phyloP scores from a whole-genome alignment of 2,329 filamentous ascomycete species.

The Penicillium sp. region DNA sequence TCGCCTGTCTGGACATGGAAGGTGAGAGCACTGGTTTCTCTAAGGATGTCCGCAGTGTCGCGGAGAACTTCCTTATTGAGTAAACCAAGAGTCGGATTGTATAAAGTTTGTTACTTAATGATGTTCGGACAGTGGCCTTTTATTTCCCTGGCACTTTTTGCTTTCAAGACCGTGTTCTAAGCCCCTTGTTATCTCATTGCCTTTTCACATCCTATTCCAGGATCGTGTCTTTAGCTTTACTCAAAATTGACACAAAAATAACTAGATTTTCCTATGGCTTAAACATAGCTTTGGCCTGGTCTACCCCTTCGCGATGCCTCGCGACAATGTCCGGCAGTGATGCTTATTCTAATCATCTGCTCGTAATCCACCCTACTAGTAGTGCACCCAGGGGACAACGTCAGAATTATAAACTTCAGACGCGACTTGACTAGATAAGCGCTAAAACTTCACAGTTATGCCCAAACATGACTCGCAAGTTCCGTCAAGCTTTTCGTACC shows the following conservation, averaged over 20 bases:
- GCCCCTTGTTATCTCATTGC: slow-evolving; percentile 17
- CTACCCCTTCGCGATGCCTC: not conserved
- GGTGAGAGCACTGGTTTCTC: slow-evolving; percentile 50
- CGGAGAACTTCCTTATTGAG: slow-evolving; percentile 52
- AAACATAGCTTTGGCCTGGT: not conserved
- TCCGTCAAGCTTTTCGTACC: slow-evolving; percentile 24
- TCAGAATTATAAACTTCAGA: slow-evolving; percentile 26
- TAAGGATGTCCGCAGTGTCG: slow-evolving; percentile 50
- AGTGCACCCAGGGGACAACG: too few relatives aligned
- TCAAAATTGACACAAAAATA: slow-evolving; percentile 22
- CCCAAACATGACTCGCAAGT: slow-evolving; percentile 3
- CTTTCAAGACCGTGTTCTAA: slow-evolving; percentile 28
- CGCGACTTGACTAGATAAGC: not conserved
- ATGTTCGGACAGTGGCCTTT: slow-evolving; percentile 37
- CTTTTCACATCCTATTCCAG: slow-evolving; percentile 3
- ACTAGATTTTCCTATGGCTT: slow-evolving; percentile 7
- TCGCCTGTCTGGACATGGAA: slow-evolving; percentile 50
- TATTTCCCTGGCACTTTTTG: slow-evolving; percentile 8
- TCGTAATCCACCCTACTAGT: slow-evolving; percentile 17
- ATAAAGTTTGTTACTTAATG: slow-evolving; percentile 42
- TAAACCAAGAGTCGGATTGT: slow-evolving; percentile 37
- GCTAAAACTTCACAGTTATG: not conserved
- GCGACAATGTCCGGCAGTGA: slow-evolving; percentile 5
- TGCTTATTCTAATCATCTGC: slow-evolving; percentile 19
- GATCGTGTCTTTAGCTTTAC: slow-evolving; percentile 15